Conservation (phyloP, 1,284 basidiomycete genomes). For the Rhodotorula mucilaginosa region DNA sequence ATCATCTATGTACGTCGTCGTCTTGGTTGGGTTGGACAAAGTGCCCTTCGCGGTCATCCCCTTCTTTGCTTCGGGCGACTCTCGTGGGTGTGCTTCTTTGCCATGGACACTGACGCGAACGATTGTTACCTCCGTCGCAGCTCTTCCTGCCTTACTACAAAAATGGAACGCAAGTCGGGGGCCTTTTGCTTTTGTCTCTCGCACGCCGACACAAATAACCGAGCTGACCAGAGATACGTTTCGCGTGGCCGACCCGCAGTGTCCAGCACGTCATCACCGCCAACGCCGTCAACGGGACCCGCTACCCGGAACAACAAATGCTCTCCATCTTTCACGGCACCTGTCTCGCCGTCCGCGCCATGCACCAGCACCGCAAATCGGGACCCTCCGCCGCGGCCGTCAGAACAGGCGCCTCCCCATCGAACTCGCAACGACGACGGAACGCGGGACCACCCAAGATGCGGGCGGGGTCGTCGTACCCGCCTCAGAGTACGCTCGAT, state of each 20-base stretch:
- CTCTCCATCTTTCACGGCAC: conserved; percentile 87
- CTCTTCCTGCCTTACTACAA: conserved; percentile 82
- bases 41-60: no score
- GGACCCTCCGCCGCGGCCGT: conserved; percentile 45
- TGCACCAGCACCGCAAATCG: conserved; percentile 76
- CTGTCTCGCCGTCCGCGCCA: conserved; percentile 85
- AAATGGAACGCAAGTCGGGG: conserved; percentile 52
- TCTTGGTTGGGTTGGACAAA: neutral
- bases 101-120: neutral
- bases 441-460: no score
- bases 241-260: conserved; percentile 48
- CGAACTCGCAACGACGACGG: conserved; percentile 2
- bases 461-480: no score
- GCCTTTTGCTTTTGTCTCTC: neutral
- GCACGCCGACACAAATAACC: neutral
- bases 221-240: neutral
- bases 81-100: neutral
- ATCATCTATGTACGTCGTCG: conserved; percentile 70
- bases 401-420: conserved; percentile 41
- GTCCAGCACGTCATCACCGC: conserved; percentile 90
- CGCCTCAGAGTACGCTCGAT: no score
- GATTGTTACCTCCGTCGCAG: neutral
- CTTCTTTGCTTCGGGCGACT: neutral
- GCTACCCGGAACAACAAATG: conserved; percentile 84
- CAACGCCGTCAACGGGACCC: conserved; percentile 72